These are phyloP conservation scores for Neltuma alba DNA, from an alignment of 306 rosid species.

Conservation along the genomic window DNA sequence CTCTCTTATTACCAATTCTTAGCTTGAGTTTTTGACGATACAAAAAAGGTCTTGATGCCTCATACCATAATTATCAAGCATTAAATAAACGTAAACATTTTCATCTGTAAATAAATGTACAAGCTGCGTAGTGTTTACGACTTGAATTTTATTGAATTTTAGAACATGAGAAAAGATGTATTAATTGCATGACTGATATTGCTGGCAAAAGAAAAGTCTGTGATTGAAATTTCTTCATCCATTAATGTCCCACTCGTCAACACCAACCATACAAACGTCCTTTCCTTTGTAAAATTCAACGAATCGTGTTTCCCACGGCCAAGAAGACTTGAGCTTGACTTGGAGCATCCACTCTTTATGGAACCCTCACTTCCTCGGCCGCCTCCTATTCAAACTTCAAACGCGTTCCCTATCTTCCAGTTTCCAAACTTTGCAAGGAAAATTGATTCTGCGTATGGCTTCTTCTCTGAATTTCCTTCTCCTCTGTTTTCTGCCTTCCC, in stretches of 20 bases:
- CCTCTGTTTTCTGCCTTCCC: constrained; percentile 14
- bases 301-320: too few species aligned
- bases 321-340: not conserved
- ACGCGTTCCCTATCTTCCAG: not conserved
- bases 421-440: not conserved
- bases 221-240: not conserved
- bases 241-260: not conserved
- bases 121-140: not conserved
- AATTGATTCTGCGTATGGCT: constrained; percentile 4
- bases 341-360: not conserved
- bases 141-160: too few species aligned
- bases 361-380: too few species aligned
- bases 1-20: not conserved
- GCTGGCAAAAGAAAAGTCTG: not conserved
- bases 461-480: not conserved
- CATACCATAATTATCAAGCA: not conserved
- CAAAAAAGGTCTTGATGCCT: not conserved
- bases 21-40: not conserved
- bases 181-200: not conserved
- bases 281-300: not conserved
- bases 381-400: not conserved
- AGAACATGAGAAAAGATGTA: too few species aligned
- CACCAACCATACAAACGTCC: not conserved
- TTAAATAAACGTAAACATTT: not conserved
- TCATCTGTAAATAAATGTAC: not conserved